These are phyloP conservation scores for Yarrowia keelungensis DNA, from an alignment of 805 yeast genomes.

Conservation along the genomic window DNA sequence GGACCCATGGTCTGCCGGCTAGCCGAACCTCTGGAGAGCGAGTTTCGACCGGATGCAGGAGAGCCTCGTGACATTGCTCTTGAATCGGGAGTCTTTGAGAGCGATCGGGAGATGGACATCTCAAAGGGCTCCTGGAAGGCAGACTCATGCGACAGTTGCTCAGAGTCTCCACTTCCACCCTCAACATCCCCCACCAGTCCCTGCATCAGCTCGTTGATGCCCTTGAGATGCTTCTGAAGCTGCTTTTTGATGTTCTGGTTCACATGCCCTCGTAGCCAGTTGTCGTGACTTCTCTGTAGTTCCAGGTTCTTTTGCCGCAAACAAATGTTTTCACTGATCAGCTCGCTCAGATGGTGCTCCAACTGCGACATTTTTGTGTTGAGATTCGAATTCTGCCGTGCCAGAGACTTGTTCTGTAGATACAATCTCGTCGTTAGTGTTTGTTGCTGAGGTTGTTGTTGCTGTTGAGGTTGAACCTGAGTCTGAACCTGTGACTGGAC, in stretches of 20 bases:
- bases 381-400: conserved; percentile 57
- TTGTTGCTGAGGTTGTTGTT: conserved; percentile 9
- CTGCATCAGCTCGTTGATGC: conserved; percentile 13
- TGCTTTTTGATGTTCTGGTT: conserved; percentile 11
- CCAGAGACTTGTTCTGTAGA: conserved; percentile 58
- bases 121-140: conserved; percentile 13
- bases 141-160: not conserved
- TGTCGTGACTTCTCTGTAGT: conserved; percentile 32
- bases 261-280: conserved; percentile 20
- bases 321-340: conserved; percentile 52
- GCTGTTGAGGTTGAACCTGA: not conserved
- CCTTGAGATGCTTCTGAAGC: conserved; percentile 11
- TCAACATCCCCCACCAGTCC: conserved; percentile 2
- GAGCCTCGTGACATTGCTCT: conserved; percentile 13
- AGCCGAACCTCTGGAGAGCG: conserved; percentile 3
- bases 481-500: not conserved
- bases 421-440: conserved; percentile 22
- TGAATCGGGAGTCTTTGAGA: conserved; percentile 12
- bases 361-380: conserved; percentile 54
- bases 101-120: conserved; percentile 7
- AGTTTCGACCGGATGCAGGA: conserved; percentile 13
- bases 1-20: conserved; percentile 26
- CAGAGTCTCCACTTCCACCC: not conserved
- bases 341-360: conserved; percentile 53
- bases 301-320: conserved; percentile 45